Evolutionary conservation across 2,329 filamentous ascomycete species (phyloP).

Genomic region (Verticillium nonalfalfae): DNA sequence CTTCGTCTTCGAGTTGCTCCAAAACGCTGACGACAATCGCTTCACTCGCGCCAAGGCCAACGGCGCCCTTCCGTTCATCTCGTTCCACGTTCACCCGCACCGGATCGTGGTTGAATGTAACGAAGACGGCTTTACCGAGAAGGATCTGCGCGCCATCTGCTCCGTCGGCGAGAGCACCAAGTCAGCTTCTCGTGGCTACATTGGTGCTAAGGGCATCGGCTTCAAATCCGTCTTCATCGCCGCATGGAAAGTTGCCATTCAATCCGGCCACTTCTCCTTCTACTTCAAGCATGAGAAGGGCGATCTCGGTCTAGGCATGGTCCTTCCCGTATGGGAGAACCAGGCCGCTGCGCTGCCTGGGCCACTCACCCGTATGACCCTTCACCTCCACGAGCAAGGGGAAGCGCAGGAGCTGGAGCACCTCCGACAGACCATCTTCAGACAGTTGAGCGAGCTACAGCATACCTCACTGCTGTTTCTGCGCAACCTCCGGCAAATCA

Average conservation of each 20-base stretch:
- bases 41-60: constrained; percentile 20
- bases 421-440: constrained; percentile 16
- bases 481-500: constrained; percentile 27
- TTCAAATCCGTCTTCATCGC: constrained; percentile 46
- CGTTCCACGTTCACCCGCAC: constrained; percentile 26
- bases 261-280: constrained; percentile 37
- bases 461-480: constrained; percentile 34
- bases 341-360: constrained; percentile 6
- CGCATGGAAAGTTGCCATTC: constrained; percentile 34
- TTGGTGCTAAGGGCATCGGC: constrained; percentile 45
- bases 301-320: constrained; percentile 44
- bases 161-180: constrained; percentile 39
- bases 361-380: constrained; percentile 27
- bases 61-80: constrained; percentile 19
- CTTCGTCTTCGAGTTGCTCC: constrained; percentile 46
- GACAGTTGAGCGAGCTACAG: constrained; percentile 30
- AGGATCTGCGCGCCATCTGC: constrained; percentile 40
- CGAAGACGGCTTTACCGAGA: constrained; percentile 35
- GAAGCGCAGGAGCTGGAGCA: constrained; percentile 9
- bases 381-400: constrained; percentile 24
- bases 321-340: constrained; percentile 34
- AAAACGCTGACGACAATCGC: constrained; percentile 47
- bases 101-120: constrained; percentile 41
- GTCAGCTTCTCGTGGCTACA: constrained; percentile 29
- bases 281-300: constrained; percentile 29